Evolutionary conservation across 495 filamentous ascomycete species (phyloP).

Genomic region (Tuber microsphaerosporum): DNA sequence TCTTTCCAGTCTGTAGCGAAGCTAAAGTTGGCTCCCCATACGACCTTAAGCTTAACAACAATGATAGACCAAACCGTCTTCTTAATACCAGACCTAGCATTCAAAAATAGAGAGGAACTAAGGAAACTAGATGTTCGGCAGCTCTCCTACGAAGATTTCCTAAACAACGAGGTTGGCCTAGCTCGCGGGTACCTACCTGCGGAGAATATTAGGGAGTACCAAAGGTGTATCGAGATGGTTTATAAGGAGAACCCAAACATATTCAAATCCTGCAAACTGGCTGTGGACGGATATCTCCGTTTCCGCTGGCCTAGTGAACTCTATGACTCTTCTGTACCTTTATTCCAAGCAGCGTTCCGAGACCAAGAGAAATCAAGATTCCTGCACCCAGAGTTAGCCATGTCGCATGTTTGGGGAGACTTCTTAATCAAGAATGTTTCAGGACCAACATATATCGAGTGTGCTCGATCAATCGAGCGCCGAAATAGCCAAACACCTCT

Average conservation of each 20-base stretch:
- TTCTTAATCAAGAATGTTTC: slow-evolving; percentile 5
- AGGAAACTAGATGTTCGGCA: slow-evolving; percentile 9
- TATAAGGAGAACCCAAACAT: slow-evolving; percentile 4
- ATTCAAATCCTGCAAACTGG: slow-evolving; percentile 19
- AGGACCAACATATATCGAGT: slow-evolving; percentile 13
- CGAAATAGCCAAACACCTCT: not conserved
- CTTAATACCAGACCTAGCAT: slow-evolving; percentile 11
- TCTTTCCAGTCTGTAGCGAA: slow-evolving; percentile 19
- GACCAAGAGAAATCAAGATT: slow-evolving; percentile 20
- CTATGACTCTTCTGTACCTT: not conserved
- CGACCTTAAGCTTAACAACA: slow-evolving; percentile 10
- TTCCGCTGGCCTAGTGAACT: too few species aligned
- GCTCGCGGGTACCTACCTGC: slow-evolving; percentile 3
- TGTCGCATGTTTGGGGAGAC: slow-evolving; percentile 15
- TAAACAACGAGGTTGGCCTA: slow-evolving; percentile 13
- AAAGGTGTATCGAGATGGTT: slow-evolving; percentile 14
- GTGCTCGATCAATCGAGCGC: slow-evolving; percentile 18
- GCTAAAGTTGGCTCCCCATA: slow-evolving; percentile 23
- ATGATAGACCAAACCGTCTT: slow-evolving; percentile 16
- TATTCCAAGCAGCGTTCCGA: slow-evolving; percentile 36
- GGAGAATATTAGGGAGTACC: slow-evolving; percentile 19
- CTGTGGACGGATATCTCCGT: not conserved
- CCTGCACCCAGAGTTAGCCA: slow-evolving; percentile 17
- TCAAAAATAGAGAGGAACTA: slow-evolving; percentile 7
- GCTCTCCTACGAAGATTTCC: slow-evolving; percentile 14